These are phyloP conservation scores for Nitzschia palea DNA, from an alignment of 108 stramenopile species.

Conservation along the genomic window DNA sequence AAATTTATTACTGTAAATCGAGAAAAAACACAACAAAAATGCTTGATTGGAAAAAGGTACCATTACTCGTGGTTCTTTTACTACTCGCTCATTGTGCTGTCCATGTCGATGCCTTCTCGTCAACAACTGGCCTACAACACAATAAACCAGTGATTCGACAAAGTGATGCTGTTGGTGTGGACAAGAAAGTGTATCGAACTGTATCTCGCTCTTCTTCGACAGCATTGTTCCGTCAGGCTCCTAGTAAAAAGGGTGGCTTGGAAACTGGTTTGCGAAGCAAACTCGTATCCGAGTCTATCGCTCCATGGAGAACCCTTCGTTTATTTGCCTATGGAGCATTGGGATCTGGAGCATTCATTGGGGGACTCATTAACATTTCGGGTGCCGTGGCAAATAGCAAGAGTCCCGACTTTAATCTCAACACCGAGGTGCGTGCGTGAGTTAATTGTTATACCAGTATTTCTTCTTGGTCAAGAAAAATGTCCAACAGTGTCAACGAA, in stretches of 20 bases:
- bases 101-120: neutral
- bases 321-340: constrained; percentile 68
- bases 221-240: neutral
- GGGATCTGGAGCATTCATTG: constrained; percentile 73
- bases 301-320: constrained; percentile 80
- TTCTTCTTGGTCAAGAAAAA: neutral
- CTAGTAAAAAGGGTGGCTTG: constrained; percentile 33
- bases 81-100: too few relatives aligned
- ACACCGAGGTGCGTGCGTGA: constrained; percentile 50
- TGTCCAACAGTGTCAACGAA: neutral
- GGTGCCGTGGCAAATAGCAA: constrained; percentile 60
- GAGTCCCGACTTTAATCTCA: constrained; percentile 68
- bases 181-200: too few relatives aligned
- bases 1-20: too few relatives aligned
- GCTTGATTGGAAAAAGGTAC: too few relatives aligned
- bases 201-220: neutral
- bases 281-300: constrained; percentile 74
- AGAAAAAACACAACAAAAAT: too few relatives aligned
- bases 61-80: too few relatives aligned
- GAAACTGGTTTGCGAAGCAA: constrained; percentile 46
- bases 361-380: constrained; percentile 65
- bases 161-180: neutral
- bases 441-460: neutral
- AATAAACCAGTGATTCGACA: neutral
- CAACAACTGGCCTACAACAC: neutral